A percentile compares a stretch with the other conserved stretches of the same genome.
phyloP scores from a whole-genome alignment of 306 rosid species.

The Sicyos edulis region DNA sequence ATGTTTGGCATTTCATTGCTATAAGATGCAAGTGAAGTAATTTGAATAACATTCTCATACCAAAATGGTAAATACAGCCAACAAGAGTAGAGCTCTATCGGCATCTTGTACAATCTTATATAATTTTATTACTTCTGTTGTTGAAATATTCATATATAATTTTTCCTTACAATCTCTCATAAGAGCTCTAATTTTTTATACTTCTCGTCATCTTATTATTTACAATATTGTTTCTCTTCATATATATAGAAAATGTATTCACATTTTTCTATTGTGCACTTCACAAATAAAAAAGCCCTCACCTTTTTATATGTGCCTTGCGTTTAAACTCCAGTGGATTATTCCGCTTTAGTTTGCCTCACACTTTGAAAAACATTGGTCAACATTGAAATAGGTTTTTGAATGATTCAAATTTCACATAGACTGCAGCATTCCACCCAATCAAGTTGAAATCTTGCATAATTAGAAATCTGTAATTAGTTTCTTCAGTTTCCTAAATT shows the following conservation, averaged over 20 bases:
- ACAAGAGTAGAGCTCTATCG: no score
- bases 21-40: not conserved
- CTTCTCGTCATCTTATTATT: not conserved
- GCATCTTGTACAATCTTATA: no score
- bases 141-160: not conserved
- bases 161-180: not conserved
- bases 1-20: constrained; percentile 16
- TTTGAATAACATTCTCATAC: not conserved
- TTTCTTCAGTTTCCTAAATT: not conserved
- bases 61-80: not conserved
- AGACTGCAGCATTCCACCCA: not conserved
- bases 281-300: not conserved
- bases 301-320: not conserved
- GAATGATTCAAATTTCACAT: not conserved
- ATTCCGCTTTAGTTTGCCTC: not conserved
- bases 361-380: not conserved
- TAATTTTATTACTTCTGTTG: not conserved
- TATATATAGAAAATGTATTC: no score
- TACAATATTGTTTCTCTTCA: not conserved
- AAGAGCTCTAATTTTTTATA: not conserved
- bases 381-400: not conserved
- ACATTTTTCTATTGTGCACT: not conserved
- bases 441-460: not conserved
- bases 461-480: not conserved
- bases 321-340: not conserved